Conservation (phyloP, 345 rosid genomes). For the Zanthoxylum bungeanum region DNA sequence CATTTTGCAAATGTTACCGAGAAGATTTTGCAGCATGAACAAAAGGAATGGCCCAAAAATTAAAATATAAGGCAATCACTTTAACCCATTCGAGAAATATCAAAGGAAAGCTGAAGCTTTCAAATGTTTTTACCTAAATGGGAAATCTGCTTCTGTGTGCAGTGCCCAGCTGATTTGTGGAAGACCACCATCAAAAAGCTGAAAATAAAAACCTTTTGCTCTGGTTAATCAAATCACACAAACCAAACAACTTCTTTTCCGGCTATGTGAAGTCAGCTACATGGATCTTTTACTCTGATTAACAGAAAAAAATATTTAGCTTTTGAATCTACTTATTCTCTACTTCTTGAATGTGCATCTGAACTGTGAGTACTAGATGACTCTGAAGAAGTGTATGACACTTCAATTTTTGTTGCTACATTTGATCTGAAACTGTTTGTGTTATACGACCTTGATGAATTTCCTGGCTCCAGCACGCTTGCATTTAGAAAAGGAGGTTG, state of each 20-base stretch:
- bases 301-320: no score
- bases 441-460: constrained; percentile 23
- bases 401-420: constrained; percentile 19
- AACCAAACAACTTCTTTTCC: no score
- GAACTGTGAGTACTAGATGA: constrained; percentile 29
- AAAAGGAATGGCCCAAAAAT: no score
- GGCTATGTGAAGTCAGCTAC: no score
- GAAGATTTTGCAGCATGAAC: no score
- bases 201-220: not conserved
- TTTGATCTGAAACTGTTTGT: constrained; percentile 29
- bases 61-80: no score
- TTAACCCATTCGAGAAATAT: no score
- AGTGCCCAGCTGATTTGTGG: not conserved
- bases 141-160: not conserved
- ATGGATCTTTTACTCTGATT: no score
- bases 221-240: no score
- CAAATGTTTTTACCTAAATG: no score
- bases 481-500: constrained; percentile 52
- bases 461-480: constrained; percentile 11
- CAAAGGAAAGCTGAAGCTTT: no score
- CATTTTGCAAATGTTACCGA: not conserved
- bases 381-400: constrained; percentile 25
- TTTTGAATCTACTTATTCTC: constrained; percentile 9
- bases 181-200: not conserved
- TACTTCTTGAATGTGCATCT: constrained; percentile 20